Evolutionary conservation across 2,329 filamentous ascomycete genomes (phyloP).

Genomic region (Alternaria atra): DNA sequence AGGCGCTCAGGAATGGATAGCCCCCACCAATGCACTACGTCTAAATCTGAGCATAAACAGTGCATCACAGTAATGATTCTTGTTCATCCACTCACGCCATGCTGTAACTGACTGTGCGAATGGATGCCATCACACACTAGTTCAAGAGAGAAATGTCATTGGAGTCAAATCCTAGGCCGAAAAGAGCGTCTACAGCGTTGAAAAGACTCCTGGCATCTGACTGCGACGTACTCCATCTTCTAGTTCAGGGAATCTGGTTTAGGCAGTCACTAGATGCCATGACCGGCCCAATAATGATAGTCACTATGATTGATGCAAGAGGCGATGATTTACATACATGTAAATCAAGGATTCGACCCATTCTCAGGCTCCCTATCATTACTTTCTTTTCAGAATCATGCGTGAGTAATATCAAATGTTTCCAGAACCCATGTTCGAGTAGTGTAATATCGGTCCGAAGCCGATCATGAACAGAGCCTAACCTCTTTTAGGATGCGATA

Average conservation of each 20-base stretch:
- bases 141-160: not conserved
- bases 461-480: not conserved
- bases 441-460: not conserved
- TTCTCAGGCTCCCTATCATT: not conserved
- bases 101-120: not conserved
- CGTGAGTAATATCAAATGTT: not conserved
- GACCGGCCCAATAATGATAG: not conserved
- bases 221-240: not conserved
- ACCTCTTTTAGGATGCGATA: not conserved
- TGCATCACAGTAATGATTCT: not conserved
- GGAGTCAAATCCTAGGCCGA: not conserved
- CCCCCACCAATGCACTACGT: not conserved
- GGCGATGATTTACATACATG: not conserved
- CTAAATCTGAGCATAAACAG: not conserved
- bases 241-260: not conserved
- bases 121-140: not conserved
- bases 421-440: not conserved
- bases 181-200: not conserved
- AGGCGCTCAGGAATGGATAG: not conserved
- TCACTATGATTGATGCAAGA: not conserved
- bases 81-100: not conserved
- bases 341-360: slow-evolving; percentile 2
- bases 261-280: not conserved
- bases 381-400: not conserved
- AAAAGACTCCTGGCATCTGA: not conserved